Base-by-base conservation (phyloP, 2,329 filamentous ascomycete species). In the Fusarium sp. region DNA sequence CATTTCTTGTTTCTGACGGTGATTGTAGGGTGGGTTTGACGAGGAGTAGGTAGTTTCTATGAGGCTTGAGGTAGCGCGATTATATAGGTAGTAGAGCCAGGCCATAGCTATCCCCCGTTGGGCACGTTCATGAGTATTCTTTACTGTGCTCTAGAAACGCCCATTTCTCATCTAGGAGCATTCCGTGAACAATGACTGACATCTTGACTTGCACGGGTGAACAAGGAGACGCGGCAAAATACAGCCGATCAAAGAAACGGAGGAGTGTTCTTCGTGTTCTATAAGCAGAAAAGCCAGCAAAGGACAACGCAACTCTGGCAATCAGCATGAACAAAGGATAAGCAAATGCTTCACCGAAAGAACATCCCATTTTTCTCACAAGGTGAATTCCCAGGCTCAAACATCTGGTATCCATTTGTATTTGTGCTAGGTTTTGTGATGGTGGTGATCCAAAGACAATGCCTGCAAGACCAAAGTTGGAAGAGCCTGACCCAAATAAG, bases 391-490 rank as follows among this genome's bases (percentile, higher is more conserved):
- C n/a, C 7, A 11, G 2, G 6, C 41, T 14, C 11, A 43, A 11
- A 6, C 2, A 16, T 4, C 10, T 4, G 8, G 14, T 14, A 4
- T 23, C n/a, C 11, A 3, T 7, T 1, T 14, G 20, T 4, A 7
- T 6, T 20, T 23, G 6, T 6, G 3, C 13, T 23, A 13, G 1
- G 6, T 6, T 16, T 8, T 6, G 1, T 7, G 6, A 13, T 7
- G 6, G 0, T 35, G 6, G 8, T 16, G 6, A 6, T 8, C 7
- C 13, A 7, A n/a, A n/a, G n/a, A n/a, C n/a, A n/a, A n/a, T n/a
- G n/a, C n/a, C n/a, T n/a, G n/a, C n/a, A n/a, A n/a, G n/a, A n/a
- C n/a, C 13, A 16, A 14, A 0, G 34, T 11, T 16, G 16, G 14
- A 35, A 35, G 13, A 35, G 8, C 34, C 2, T 16, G 34, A 7